These are phyloP conservation scores for Alternaria dauci DNA, from an alignment of 2,329 filamentous ascomycete genomes.

Conservation along the genomic window DNA sequence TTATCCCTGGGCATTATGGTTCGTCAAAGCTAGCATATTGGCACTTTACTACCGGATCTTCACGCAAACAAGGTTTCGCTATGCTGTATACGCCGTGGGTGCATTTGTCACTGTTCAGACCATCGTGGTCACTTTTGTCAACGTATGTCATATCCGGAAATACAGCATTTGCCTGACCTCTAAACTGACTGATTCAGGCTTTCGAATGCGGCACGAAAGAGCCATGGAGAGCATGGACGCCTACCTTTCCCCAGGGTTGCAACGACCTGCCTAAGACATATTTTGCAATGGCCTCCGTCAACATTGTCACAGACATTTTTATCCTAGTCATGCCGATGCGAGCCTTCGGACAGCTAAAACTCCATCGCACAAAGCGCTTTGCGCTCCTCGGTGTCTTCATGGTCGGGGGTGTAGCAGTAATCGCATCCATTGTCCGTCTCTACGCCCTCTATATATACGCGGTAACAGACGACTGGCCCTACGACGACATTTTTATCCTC, in stretches of 20 bases:
- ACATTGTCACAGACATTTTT: conserved; percentile 29
- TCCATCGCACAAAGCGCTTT: conserved; percentile 25
- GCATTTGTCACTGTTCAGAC: conserved; percentile 22
- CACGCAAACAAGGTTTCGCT: conserved; percentile 20
- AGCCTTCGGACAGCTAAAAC: conserved; percentile 27
- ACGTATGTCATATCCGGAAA: conserved; percentile 13
- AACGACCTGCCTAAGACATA: conserved; percentile 30
- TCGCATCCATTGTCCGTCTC: conserved; percentile 30
- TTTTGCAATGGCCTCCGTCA: conserved; percentile 28
- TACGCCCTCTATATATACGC: conserved; percentile 31
- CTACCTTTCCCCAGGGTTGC: conserved; percentile 30
- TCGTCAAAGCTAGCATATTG: conserved; percentile 35
- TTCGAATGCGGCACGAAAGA: conserved; percentile 27
- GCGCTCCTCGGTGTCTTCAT: conserved; percentile 32
- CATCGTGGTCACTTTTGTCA: conserved; percentile 23
- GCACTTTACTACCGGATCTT: conserved; percentile 34
- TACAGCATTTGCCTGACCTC: background rate
- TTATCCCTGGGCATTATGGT: conserved; percentile 33
- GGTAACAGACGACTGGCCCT: conserved; percentile 24
- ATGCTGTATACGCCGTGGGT: conserved; percentile 11
- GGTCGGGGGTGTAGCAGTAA: conserved; percentile 27
- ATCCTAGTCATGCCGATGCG: conserved; percentile 31
- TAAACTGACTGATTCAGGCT: conserved; percentile 17
- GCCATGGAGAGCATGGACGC: conserved; percentile 26
- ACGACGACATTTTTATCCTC: conserved; percentile 30